phyloP scores from a whole-genome alignment of 305 asterid genomes.

The Solanum hybrid region DNA sequence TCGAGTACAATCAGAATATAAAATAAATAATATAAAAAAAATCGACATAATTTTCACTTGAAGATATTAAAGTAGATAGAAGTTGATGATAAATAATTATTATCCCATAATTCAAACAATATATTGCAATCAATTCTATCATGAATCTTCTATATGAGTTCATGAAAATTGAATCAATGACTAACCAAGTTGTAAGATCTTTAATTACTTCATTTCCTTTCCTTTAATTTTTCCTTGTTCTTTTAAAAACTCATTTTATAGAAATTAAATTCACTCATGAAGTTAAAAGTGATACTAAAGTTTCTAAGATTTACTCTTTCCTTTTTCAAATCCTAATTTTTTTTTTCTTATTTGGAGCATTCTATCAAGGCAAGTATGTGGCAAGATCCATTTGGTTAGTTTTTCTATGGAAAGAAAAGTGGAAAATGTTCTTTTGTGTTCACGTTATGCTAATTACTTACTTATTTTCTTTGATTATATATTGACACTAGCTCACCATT shows the following conservation, averaged over 20 bases:
- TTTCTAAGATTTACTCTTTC: not conserved
- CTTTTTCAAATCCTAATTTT: not conserved
- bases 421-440: not conserved
- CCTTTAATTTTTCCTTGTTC: not conserved
- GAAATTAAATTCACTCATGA: not conserved
- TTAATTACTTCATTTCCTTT: too few species aligned
- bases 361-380: not conserved
- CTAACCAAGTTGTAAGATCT: not conserved
- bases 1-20: not conserved
- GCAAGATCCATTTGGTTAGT: not conserved
- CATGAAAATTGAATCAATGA: not conserved
- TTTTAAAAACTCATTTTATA: not conserved
- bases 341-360: not conserved
- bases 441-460: not conserved
- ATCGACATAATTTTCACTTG: not conserved
- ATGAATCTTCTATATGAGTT: not conserved
- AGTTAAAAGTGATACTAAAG: not conserved
- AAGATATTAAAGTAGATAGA: not conserved
- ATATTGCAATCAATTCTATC: not conserved
- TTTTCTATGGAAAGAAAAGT: not conserved
- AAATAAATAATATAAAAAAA: too few species aligned
- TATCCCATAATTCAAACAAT: not conserved
- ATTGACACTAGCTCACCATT: not conserved
- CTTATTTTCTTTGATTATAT: not conserved
- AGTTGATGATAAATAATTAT: not conserved